Evolutionary conservation across 2,329 filamentous ascomycete species (phyloP), one percentile per base, ranked within the genome.

Genomic region (Epichloe baconii): DNA sequence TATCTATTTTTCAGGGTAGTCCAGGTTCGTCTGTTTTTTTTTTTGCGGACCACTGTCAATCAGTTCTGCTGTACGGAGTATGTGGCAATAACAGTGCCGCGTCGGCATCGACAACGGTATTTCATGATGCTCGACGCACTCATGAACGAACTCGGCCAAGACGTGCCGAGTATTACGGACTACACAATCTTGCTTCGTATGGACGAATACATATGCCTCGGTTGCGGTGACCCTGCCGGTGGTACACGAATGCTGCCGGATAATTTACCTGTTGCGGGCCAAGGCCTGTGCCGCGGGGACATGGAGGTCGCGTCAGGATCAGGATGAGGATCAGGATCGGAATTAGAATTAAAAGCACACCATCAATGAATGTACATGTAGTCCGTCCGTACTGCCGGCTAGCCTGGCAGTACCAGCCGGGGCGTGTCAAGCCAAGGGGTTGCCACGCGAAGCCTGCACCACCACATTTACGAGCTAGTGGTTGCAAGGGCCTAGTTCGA

Each of bases 391-490:
- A 49, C 48, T 45, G 48, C 48, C 48, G 48, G 31, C 48, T 17
- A 19, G 40, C 40, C 34, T 45, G 41, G 44, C 14, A 21, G 21
- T 23, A 26, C 34, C 14, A 31, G 8, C 8, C 26, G 26, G 17
- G 43, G 49, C 35, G 36, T 45, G 21, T 5, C 34, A 31, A 17
- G 41, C 5, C 21, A n/a, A 17, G 5, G 5, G 48, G 41, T 40
- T 50, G 49, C 43, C 49, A 50, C 49, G 43, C 42, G 49, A 38
- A 41, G 42, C 41, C 37, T 12, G 31, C 43, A 31, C 19, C 43
- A 21, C 41, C 48, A 45, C 21, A 41, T 11, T n/a, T 15, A 5
- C n/a, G 31, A 47, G 44, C 44, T 48, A 35, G 37, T 48, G 47
- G 26, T 40, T 5, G 23, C 17, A 48, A 48, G 38, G 38, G 47